Evolutionary conservation across 2,329 filamentous ascomycete species (phyloP), one percentile per base, ranked within the genome.

Genomic region (Acephala macrosclerotiorum): DNA sequence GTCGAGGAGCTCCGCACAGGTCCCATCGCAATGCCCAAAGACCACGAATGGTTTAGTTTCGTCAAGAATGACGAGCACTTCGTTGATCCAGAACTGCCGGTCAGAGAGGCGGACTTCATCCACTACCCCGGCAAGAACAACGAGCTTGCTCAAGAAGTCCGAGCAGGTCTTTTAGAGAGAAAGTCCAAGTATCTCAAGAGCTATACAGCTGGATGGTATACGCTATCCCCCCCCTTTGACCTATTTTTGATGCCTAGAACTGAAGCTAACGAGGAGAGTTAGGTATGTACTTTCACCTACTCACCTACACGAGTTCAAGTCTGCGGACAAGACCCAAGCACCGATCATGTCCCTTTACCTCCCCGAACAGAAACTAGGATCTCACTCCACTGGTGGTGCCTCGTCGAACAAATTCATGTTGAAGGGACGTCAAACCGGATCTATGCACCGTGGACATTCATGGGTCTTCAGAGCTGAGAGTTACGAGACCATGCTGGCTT

Each of bases 151-250:
- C 83, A 92, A 67, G 95, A 98, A 78, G 92, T 99, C 61, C 87
- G 94, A 67, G 93, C 93, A 22, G 96, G 96, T 2, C 89, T 97
- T 79, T 83, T 99, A 40, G 96, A 99, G 82, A 91, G 96, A 71
- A 98, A 98, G 88, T 97, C 94, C 86, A 99, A 98, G 77, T 99
- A 98, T 75, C 82, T 99, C 68, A 98, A 97, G 83, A 97, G 94
- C 35, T 74, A 74, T 58, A 74, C 70, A 29, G 71, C 71, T 56
- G 95, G 95, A 76, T 98, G 95, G 94, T 95, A 83, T 80, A 90
- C 82, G n/a, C 29, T 42, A 42, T 38, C 26, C 38, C 38, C 22
- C 40, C 29, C 9, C 22, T 2, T 22, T 8, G 20, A 42, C 20
- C n/a, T 11, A 35, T 51, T 35, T 35, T n/a, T 22, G n/a, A 18